Evolutionary conservation across 495 filamentous ascomycete genomes (phyloP).

Genomic region (Tetracladium marchalianum): DNA sequence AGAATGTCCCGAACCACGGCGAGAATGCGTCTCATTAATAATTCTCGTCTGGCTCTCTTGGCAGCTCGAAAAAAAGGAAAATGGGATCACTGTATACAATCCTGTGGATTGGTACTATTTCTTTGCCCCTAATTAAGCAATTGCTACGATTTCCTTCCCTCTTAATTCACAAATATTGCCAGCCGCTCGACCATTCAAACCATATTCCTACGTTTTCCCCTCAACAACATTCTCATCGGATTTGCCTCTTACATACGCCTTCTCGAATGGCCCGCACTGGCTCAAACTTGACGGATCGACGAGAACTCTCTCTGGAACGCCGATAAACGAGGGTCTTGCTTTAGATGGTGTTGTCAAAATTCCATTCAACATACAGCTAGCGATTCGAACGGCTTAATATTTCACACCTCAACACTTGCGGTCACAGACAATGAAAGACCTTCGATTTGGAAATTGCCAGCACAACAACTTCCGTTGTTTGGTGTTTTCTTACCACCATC

Average conservation of each 20-base stretch:
- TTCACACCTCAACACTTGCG: conserved; percentile 44
- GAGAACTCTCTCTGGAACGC: conserved; percentile 51
- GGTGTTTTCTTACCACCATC: conserved; percentile 11
- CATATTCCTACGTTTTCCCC: conserved; percentile 53
- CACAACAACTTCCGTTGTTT: conserved; percentile 6
- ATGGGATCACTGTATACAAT: background rate
- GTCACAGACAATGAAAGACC: conserved; percentile 44
- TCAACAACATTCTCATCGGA: conserved; percentile 49
- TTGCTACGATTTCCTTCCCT: conserved; percentile 44
- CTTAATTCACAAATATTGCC: conserved; percentile 64
- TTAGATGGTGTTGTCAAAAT: conserved; percentile 35
- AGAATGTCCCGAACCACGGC: too few relatives aligned
- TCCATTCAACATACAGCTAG: conserved; percentile 42
- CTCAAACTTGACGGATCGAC: conserved; percentile 46
- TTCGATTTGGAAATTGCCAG: conserved; percentile 17
- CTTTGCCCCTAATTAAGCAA: conserved; percentile 10
- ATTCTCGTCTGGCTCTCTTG: too few relatives aligned
- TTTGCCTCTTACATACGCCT: conserved; percentile 43
- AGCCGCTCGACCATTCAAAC: conserved; percentile 50
- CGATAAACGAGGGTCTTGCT: conserved; percentile 16
- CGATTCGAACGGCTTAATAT: conserved; percentile 38
- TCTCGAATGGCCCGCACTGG: conserved; percentile 52
- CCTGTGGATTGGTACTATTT: background rate
- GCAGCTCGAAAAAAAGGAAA: too few relatives aligned
- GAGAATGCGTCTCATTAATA: too few relatives aligned